Base-by-base conservation (phyloP, 768 basidiomycete species). In the Cantharellus anzutake region DNA sequence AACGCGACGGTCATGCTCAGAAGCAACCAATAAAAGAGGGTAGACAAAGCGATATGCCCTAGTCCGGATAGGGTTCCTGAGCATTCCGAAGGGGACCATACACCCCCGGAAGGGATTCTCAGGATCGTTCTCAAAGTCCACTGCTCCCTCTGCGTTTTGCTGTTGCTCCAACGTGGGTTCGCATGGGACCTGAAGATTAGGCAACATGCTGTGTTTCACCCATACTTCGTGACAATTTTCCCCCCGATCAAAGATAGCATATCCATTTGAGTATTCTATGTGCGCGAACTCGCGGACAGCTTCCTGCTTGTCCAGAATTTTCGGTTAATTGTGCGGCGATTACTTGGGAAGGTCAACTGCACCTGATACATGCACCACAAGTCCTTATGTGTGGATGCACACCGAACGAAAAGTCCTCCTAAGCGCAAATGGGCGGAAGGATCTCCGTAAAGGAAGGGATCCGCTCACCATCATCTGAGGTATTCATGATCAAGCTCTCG, bases 191-290 rank as follows among this genome's bases (percentile, higher is more conserved):
- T 5, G 5, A 5, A 20, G 37, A 41, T 51, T 7, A 51, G 11
- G 57, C 16, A 41, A 16, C 7, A 11, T 7, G 11, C 14, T 14
- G 16, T 41, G 14, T 35, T 44, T 42, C 11, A 56, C 61, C 87
- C 86, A 90, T 11, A 87, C 78, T 67, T 90, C 87, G 63, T 82
- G 82, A 5, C n/a, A 48, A 62, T 70, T 65, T 4, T 73, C 75
- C 29, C 67, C 51, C 39, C 82, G 77, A 65, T 87, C 82, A 66
- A 86, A 84, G 53, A 88, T 70, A 53, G 87, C 71, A 65, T 78
- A 86, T 4, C 87, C 86, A 38, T 76, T 70, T 11, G 73, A 79
- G 63, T 86, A 90, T 68, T 89, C 87, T 63, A 79, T 77, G 65
- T 88, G 86, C 0, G 85, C 84, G 53, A 73, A 76, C 4, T 66